A percentile compares a stretch with the other conserved stretches of the same genome.
Evolutionary conservation across 352 stramenopile species (phyloP).

Genomic region (Globisporangium orthogonon): DNA sequence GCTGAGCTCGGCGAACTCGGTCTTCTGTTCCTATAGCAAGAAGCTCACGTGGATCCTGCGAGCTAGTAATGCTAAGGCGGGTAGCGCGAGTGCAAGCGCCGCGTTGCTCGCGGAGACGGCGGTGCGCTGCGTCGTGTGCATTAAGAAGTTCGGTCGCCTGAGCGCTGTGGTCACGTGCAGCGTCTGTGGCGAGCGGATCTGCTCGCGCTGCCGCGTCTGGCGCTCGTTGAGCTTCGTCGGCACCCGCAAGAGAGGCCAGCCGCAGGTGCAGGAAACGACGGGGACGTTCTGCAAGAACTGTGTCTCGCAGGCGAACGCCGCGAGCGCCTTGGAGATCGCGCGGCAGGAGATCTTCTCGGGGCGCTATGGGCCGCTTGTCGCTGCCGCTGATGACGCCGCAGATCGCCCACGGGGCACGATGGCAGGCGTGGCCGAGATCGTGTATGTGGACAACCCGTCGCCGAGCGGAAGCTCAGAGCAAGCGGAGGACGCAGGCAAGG

Average conservation of each 20-base stretch:
- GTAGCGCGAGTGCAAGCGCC: neutral
- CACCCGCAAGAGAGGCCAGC: neutral
- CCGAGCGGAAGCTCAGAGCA: too few relatives aligned
- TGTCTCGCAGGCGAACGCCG: constrained; percentile 13
- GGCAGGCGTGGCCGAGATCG: too few relatives aligned
- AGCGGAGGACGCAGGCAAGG: neutral
- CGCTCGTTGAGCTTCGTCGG: constrained; percentile 22
- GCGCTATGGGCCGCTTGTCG: constrained; percentile 2
- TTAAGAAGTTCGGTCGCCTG: neutral
- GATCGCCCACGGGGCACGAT: too few relatives aligned
- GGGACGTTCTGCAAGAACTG: constrained; percentile 28
- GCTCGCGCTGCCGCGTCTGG: constrained; percentile 20
- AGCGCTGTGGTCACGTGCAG: constrained; percentile 9
- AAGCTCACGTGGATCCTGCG: constrained; percentile 28
- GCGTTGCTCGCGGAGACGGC: neutral
- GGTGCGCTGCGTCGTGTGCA: constrained; percentile 5
- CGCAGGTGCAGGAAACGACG: constrained; percentile 13
- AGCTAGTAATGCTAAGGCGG: constrained; percentile 1
- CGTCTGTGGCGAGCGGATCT: constrained; percentile 19
- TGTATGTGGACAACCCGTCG: too few relatives aligned
- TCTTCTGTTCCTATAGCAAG: constrained; percentile 24
- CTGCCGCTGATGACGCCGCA: too few relatives aligned
- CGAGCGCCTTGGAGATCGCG: constrained; percentile 18
- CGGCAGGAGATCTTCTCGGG: constrained; percentile 14
- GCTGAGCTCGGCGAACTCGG: constrained; percentile 17